A percentile compares a stretch with the other conserved stretches of the same genome.
These are phyloP conservation scores for Anthracocystis panici-leucophaei DNA, from an alignment of 1,284 basidiomycete species.

Conservation along the genomic window DNA sequence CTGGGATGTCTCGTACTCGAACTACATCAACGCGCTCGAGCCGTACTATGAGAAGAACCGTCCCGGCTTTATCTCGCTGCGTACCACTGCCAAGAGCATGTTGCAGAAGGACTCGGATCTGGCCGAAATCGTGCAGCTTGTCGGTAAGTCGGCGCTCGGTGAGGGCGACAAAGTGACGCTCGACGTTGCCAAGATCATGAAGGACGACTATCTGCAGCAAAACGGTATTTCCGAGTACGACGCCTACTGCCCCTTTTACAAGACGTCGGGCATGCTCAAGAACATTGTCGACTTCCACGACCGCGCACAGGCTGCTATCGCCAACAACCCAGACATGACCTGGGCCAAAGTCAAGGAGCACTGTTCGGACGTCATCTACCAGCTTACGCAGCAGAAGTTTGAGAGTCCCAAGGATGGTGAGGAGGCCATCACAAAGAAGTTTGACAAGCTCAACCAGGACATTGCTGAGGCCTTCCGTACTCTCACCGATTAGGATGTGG, in stretches of 20 bases:
- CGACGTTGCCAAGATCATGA: slow-evolving; percentile 96
- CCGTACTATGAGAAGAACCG: slow-evolving; percentile 87
- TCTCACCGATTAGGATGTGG: slow-evolving; percentile 54
- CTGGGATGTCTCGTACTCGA: slow-evolving; percentile 98
- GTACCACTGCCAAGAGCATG: slow-evolving; percentile 93
- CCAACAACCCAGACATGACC: slow-evolving; percentile 83
- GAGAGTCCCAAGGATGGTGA: slow-evolving; percentile 75
- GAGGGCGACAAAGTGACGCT: slow-evolving; percentile 99
- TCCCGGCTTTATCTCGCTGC: slow-evolving; percentile 92
- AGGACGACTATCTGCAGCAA: slow-evolving; percentile 95
- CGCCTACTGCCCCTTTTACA: slow-evolving; percentile 89
- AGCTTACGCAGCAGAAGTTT: slow-evolving; percentile 98
- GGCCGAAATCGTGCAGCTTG: slow-evolving; percentile 98
- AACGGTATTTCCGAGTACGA: slow-evolving; percentile 99
- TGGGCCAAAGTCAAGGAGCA: slow-evolving; percentile 91
- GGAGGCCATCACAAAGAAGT: slow-evolving; percentile 61
- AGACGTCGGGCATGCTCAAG: slow-evolving; percentile 87
- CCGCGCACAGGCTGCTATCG: slow-evolving; percentile 81
- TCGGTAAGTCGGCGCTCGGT: slow-evolving; percentile 96
- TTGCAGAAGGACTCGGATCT: slow-evolving; percentile 98
- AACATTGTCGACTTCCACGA: slow-evolving; percentile 98
- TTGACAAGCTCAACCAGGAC: slow-evolving; percentile 65
- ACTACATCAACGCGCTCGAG: slow-evolving; percentile 95
- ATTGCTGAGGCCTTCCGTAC: slow-evolving; percentile 67
- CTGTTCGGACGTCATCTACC: slow-evolving; percentile 88